phyloP scores from a whole-genome alignment of 768 basidiomycete species.

The Auricularia heimuer region DNA sequence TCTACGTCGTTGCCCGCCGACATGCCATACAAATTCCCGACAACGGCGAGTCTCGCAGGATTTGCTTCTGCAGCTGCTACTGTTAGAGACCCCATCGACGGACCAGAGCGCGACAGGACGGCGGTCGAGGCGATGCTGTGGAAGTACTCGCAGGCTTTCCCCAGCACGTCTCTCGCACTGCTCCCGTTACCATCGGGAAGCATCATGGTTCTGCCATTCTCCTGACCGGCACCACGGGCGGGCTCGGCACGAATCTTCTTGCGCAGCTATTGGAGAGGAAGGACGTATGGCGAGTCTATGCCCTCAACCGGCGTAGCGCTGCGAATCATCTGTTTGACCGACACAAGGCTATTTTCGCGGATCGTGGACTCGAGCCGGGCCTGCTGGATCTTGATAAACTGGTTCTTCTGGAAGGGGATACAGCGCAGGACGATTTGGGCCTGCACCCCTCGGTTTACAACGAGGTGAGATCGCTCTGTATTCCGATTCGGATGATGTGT shows the following conservation, averaged over 20 bases:
- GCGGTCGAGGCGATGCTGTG: conserved; percentile 30
- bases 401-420: conserved; percentile 11
- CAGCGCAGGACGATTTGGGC: conserved; percentile 13
- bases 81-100: conserved; percentile 8
- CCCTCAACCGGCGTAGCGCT: neutral
- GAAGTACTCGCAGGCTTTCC: conserved; percentile 25
- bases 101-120: no score
- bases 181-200: neutral
- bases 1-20: conserved; percentile 16
- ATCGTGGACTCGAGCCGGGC: neutral
- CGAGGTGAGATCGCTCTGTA: conserved; percentile 21
- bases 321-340: neutral
- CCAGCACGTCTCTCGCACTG: neutral
- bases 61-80: conserved; percentile 15
- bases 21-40: conserved; percentile 31
- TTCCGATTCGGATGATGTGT: no score
- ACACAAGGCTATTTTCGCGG: neutral
- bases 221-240: conserved; percentile 9
- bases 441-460: conserved; percentile 23
- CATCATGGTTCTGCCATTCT: conserved; percentile 2
- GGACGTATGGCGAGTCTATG: neutral
- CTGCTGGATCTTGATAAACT: conserved; percentile 20
- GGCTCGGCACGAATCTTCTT: neutral
- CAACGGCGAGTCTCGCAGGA: conserved; percentile 20
- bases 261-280: neutral